Percentiles rank a stretch among this genome's conserved stretches.
phyloP scores from a whole-genome alignment of 225 moss, liverwort and hornwort genomes.

The Physcomitrellopsis africana region DNA sequence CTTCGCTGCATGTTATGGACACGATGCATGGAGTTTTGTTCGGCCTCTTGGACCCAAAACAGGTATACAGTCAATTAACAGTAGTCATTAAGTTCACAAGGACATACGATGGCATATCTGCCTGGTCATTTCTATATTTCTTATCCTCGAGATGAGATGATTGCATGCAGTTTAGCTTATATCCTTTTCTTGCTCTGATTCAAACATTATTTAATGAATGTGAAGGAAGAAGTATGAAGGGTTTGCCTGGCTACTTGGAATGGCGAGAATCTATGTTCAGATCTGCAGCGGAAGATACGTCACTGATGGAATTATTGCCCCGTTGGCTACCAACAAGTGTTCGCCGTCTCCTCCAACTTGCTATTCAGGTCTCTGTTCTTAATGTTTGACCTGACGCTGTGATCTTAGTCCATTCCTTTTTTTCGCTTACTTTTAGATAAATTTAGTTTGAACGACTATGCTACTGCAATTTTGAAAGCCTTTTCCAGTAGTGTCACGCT shows the following conservation, averaged over 20 bases:
- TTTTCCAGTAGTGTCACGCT: slow-evolving; percentile 8
- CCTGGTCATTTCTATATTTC: slow-evolving; percentile 1
- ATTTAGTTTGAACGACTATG: background rate
- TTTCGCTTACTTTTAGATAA: slow-evolving; percentile 9
- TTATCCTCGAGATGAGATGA: slow-evolving; percentile 9
- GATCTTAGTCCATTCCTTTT: slow-evolving; percentile 3
- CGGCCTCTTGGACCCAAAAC: slow-evolving; percentile 53
- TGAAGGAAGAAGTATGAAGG: slow-evolving; percentile 59
- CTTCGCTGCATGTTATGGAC: slow-evolving; percentile 66
- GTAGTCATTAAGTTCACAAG: slow-evolving; percentile 6
- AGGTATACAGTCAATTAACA: slow-evolving; percentile 39
- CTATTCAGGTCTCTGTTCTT: slow-evolving; percentile 55
- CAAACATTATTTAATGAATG: slow-evolving; percentile 19
- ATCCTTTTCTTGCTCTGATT: slow-evolving; percentile 25
- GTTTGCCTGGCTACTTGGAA: slow-evolving; percentile 73
- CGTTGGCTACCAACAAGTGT: slow-evolving; percentile 80
- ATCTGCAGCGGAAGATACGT: slow-evolving; percentile 79
- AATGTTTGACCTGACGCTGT: slow-evolving; percentile 12
- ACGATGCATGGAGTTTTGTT: slow-evolving; percentile 63
- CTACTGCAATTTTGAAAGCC: background rate
- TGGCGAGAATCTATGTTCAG: slow-evolving; percentile 81
- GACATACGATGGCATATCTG: slow-evolving; percentile 16
- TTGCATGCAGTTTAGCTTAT: slow-evolving; percentile 13
- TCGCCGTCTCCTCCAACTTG: slow-evolving; percentile 71
- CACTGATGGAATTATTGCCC: slow-evolving; percentile 79